Base-by-base conservation (phyloP, 345 rosid genomes). In the Dovyalis caffra region DNA sequence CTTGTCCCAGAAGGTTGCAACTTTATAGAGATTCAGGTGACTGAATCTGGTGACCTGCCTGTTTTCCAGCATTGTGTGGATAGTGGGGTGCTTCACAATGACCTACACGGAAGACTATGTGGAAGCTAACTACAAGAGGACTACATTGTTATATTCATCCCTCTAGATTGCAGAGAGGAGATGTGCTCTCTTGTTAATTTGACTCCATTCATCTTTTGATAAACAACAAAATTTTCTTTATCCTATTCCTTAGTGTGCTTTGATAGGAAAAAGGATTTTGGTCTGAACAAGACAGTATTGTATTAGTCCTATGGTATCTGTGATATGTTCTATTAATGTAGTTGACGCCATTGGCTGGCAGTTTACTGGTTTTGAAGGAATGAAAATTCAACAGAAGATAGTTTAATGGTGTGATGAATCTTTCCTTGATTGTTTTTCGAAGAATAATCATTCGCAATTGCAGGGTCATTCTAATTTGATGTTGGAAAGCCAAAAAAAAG, bases 1-100 rank as follows among this genome's bases (percentile, higher is more conserved):
- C 8, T 77, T 93, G 86, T 64, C 97, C 65, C 84, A 78, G 56
- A 87, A 86, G 82, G 81, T 93, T 10, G 87, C 86, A 23, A 78
- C 80, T 28, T 86, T 95, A 6, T 28, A 26, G 57, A 57, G 67
- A 71, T 35, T 76, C 45, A 34, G 31, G 33, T 34, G 57, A 56
- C 26, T 63, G 64, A 47, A 32, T 29, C 18, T 29, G 9, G 5
- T 40, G 2, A 56, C 18, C 20, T 77, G 37, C 65, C 37, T 3
- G 21, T 75, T 56, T 38, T 57, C 57, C 25, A 56, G 26, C 64
- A 1, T 56, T 28, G 1, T 32, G 43, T 38, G 71, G 56, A 28
- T 11, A 35, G 20, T 43, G 76, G 76, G 49, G 25, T 12, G 25
- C 28, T 62, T 64, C 40, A 2, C 4, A 34, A 53, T 26, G 43